Conservation (phyloP, 139 green algal genomes). For the Eudorina sp. region DNA sequence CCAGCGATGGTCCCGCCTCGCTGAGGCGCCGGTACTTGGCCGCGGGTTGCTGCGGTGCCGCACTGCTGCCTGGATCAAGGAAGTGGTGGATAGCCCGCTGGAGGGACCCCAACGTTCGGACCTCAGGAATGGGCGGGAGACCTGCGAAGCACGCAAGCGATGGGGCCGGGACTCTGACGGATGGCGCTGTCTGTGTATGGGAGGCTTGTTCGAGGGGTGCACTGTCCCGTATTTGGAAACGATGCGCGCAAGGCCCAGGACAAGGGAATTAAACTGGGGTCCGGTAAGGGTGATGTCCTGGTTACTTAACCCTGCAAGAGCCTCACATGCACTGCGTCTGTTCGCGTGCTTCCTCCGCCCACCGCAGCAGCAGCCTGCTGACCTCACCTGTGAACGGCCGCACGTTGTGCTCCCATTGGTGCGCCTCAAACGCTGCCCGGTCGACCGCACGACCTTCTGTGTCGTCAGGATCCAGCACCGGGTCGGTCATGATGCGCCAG, state of each 20-base stretch:
- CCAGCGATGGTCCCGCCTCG: not conserved
- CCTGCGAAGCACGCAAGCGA: not conserved
- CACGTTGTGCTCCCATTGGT: not conserved
- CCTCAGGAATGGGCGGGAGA: not conserved
- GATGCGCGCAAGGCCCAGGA: too few relatives aligned
- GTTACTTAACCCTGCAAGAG: not conserved
- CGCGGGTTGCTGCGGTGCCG: not conserved
- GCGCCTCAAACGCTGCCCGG: not conserved
- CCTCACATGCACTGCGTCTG: not conserved
- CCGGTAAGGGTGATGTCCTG: not conserved
- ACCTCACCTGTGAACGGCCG: not conserved
- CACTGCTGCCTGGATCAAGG: not conserved
- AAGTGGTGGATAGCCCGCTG: not conserved
- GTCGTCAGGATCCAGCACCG: conserved; percentile 6
- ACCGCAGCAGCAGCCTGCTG: not conserved
- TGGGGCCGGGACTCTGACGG: too few relatives aligned
- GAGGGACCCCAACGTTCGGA: not conserved
- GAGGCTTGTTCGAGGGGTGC: too few relatives aligned
- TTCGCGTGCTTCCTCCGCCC: too few relatives aligned
- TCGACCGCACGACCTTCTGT: not conserved
- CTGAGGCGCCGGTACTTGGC: not conserved
- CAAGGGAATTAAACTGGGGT: too few relatives aligned
- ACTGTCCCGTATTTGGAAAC: too few relatives aligned
- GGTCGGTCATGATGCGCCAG: conserved; percentile 11
- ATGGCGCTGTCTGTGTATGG: too few relatives aligned